phyloP scores from a whole-genome alignment of 495 filamentous ascomycete genomes.

The Podospora anserina region DNA sequence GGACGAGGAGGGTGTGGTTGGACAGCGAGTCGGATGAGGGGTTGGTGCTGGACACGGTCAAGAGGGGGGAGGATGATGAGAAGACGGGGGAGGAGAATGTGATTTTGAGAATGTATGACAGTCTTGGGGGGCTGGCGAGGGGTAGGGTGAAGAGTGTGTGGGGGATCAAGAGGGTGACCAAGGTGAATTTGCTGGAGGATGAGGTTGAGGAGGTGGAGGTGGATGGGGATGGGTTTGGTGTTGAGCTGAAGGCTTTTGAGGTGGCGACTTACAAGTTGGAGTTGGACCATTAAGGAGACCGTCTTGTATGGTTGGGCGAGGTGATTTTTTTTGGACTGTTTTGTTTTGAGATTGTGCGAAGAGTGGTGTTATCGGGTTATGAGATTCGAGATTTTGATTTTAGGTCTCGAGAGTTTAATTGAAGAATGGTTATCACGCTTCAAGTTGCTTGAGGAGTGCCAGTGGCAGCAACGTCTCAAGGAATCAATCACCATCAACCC shows the following conservation, averaged over 20 bases:
- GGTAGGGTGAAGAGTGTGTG: constrained; percentile 63
- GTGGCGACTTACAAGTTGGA: constrained; percentile 80
- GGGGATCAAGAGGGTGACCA: constrained; percentile 70
- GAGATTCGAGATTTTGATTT: too few species aligned
- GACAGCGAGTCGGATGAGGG: constrained; percentile 50
- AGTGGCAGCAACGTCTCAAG: too few species aligned
- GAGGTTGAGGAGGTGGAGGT: constrained; percentile 63
- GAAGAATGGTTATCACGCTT: too few species aligned
- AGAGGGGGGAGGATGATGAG: constrained; percentile 93
- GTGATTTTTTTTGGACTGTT: too few species aligned
- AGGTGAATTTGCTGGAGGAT: constrained; percentile 77
- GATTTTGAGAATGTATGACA: constrained; percentile 83
- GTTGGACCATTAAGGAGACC: constrained; percentile 37
- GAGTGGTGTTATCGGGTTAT: too few species aligned
- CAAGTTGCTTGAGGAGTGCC: too few species aligned
- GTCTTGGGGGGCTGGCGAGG: constrained; percentile 75
- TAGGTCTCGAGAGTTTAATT: too few species aligned
- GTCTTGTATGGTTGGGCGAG: too few species aligned
- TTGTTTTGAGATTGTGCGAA: too few species aligned
- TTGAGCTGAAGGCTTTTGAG: constrained; percentile 83
- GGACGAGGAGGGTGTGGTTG: constrained; percentile 27
- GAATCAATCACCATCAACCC: too few species aligned
- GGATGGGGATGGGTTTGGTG: constrained; percentile 50
- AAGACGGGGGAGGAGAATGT: constrained; percentile 70
- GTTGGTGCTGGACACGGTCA: constrained; percentile 77